phyloP scores from a whole-genome alignment of 352 stramenopile genomes.

The Salisapilia sapeloensis region DNA sequence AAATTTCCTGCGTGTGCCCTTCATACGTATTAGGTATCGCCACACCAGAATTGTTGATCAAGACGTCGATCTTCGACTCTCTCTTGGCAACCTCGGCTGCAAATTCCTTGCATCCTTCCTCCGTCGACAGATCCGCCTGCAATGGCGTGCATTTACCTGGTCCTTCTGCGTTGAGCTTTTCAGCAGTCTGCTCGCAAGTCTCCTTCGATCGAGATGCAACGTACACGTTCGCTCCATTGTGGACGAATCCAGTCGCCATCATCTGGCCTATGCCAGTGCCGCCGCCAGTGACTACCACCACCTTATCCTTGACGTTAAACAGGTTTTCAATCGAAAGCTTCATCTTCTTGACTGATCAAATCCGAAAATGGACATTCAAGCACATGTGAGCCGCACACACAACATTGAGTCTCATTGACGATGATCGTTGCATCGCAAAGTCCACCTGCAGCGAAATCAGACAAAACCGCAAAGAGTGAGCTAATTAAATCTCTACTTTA shows the following conservation, averaged over 20 bases:
- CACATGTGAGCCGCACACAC: too few species aligned
- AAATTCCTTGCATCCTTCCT: slow-evolving; percentile 68
- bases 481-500: too few species aligned
- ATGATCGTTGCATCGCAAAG: too few species aligned
- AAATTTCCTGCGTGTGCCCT: too few species aligned
- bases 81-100: slow-evolving; percentile 56
- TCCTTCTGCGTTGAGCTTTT: slow-evolving; percentile 34
- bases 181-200: slow-evolving; percentile 52
- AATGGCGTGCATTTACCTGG: slow-evolving; percentile 45
- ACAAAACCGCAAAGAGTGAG: too few species aligned
- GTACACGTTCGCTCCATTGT: slow-evolving; percentile 63
- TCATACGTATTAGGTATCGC: slow-evolving; percentile 26
- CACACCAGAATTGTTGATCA: slow-evolving; percentile 90
- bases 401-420: too few species aligned
- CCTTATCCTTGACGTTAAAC: slow-evolving; percentile 48
- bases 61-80: slow-evolving; percentile 74
- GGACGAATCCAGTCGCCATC: slow-evolving; percentile 65
- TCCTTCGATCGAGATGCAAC: slow-evolving; percentile 76
- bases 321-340: too few species aligned
- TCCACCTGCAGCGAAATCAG: too few species aligned
- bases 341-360: too few species aligned
- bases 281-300: slow-evolving; percentile 86
- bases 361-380: too few species aligned
- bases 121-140: slow-evolving; percentile 58
- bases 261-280: slow-evolving; percentile 72